Evolutionary conservation across 805 yeast species (phyloP).

Genomic region (Nematodospora valgi): DNA sequence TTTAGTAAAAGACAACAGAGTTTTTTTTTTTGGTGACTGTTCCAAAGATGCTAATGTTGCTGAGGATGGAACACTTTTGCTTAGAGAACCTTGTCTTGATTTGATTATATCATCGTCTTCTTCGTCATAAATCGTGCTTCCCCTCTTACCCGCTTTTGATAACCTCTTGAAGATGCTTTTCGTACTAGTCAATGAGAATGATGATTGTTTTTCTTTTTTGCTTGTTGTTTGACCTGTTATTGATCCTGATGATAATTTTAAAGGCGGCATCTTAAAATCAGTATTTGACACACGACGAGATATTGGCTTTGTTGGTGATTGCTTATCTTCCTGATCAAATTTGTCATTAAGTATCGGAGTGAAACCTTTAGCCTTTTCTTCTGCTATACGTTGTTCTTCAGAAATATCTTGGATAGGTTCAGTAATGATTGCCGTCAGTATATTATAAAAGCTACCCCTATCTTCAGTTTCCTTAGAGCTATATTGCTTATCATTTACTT

Average conservation of each 20-base stretch:
- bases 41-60: constrained; percentile 1
- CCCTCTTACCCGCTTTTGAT: constrained; percentile 26
- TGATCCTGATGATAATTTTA: neutral
- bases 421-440: no score
- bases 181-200: constrained; percentile 27
- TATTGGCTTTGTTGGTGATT: neutral
- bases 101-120: constrained; percentile 10
- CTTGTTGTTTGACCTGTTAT: neutral
- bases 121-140: constrained; percentile 12
- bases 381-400: neutral
- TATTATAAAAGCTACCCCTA: neutral
- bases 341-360: neutral
- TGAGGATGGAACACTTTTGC: neutral
- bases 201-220: constrained; percentile 18
- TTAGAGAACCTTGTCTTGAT: constrained; percentile 1
- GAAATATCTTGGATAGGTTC: constrained; percentile 1
- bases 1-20: constrained; percentile 43
- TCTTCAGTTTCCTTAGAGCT: neutral
- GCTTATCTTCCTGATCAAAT: neutral
- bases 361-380: neutral
- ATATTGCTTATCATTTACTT: neutral
- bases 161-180: constrained; percentile 31
- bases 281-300: neutral
- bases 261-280: neutral
- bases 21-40: constrained; percentile 10